Conservation (phyloP, 106 monocot species). For the Hemerocallis citrina region DNA sequence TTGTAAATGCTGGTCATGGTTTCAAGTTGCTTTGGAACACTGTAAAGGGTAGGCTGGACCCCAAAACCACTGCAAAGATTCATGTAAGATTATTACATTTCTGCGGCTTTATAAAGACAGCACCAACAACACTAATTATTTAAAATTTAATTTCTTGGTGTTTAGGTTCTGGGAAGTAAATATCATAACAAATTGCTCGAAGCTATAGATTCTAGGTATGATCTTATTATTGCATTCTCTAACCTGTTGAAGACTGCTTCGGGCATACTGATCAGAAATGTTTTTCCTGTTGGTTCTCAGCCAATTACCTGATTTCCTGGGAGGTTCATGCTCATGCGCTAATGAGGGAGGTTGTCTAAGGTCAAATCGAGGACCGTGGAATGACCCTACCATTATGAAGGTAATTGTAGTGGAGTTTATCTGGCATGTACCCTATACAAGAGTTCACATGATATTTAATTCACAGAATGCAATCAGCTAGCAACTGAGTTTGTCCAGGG, state of each 20-base stretch:
- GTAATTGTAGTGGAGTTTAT: constrained; percentile 18
- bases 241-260: not conserved
- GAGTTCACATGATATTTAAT: too few relatives aligned
- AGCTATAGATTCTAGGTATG: constrained; percentile 79
- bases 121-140: not conserved
- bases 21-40: constrained; percentile 95
- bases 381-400: constrained; percentile 57
- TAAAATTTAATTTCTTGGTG: not conserved
- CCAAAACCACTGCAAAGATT: constrained; percentile 81
- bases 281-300: constrained; percentile 25
- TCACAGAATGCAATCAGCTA: too few relatives aligned
- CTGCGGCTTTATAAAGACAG: too few relatives aligned
- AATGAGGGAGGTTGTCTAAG: constrained; percentile 51
- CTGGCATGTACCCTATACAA: too few relatives aligned
- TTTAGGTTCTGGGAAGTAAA: constrained; percentile 81
- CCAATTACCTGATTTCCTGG: constrained; percentile 73
- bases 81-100: constrained; percentile 36
- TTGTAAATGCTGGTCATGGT: constrained; percentile 86
- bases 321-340: constrained; percentile 54
- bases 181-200: constrained; percentile 83
- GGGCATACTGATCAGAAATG: not conserved
- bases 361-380: constrained; percentile 72
- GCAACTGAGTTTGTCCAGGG: not conserved
- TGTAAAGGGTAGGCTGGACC: constrained; percentile 87
- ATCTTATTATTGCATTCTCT: not conserved